These are phyloP conservation scores for Mikania micrantha DNA, from an alignment of 129 eudicot species.

Conservation along the genomic window DNA sequence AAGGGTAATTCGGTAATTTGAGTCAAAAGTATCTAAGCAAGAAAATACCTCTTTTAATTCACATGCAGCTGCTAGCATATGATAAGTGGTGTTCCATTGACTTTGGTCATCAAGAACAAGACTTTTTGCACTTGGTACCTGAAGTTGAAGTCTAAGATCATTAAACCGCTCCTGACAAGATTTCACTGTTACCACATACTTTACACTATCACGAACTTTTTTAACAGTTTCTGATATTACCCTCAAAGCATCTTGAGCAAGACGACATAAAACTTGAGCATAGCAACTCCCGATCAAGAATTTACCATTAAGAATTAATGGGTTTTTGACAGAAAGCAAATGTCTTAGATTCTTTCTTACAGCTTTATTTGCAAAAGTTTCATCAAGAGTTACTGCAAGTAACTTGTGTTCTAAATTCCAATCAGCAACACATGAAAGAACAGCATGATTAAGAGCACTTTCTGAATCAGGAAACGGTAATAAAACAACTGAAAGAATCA, in stretches of 20 bases:
- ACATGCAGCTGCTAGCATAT: slow-evolving; percentile 70
- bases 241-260: slow-evolving; percentile 57
- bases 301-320: slow-evolving; percentile 49
- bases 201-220: slow-evolving; percentile 73
- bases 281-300: slow-evolving; percentile 59
- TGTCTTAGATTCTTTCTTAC: slow-evolving; percentile 43
- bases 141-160: slow-evolving; percentile 55
- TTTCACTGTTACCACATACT: slow-evolving; percentile 45
- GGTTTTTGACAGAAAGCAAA: slow-evolving; percentile 43
- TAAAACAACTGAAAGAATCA: slow-evolving; percentile 50
- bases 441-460: slow-evolving; percentile 52
- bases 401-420: slow-evolving; percentile 63
- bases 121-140: slow-evolving; percentile 57
- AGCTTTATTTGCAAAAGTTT: slow-evolving; percentile 42
- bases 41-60: slow-evolving; percentile 75
- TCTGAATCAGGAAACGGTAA: slow-evolving; percentile 70
- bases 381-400: slow-evolving; percentile 62
- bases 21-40: slow-evolving; percentile 61
- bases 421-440: slow-evolving; percentile 50
- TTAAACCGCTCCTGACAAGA: slow-evolving; percentile 42
- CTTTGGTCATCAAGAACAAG: slow-evolving; percentile 55
- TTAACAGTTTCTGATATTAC: slow-evolving; percentile 31
- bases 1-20: slow-evolving; percentile 33
- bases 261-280: slow-evolving; percentile 44
- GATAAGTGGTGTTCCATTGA: slow-evolving; percentile 79